Evolutionary conservation across 2,329 filamentous ascomycete genomes (phyloP).

Genomic region (Shiraia bambusicola): DNA sequence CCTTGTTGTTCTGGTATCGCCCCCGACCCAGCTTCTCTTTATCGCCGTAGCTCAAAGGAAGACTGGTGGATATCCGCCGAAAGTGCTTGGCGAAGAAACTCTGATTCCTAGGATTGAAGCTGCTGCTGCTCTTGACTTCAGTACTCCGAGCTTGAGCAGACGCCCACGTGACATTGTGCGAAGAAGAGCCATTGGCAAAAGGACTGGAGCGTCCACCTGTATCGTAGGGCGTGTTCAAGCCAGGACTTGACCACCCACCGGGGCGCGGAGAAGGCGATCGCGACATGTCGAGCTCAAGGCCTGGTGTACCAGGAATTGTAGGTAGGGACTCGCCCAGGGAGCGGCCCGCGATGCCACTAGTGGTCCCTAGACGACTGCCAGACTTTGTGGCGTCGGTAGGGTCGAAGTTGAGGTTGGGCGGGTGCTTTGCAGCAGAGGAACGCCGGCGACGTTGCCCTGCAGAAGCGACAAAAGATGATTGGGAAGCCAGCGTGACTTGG

Average conservation of each 20-base stretch:
- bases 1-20: slow-evolving; percentile 42
- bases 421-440: slow-evolving; percentile 42
- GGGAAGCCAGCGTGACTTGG: slow-evolving; percentile 44
- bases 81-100: slow-evolving; percentile 87
- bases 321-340: slow-evolving; percentile 38
- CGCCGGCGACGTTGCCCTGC: slow-evolving; percentile 45
- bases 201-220: slow-evolving; percentile 70
- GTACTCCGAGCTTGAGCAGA: slow-evolving; percentile 76
- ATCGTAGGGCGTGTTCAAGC: slow-evolving; percentile 65
- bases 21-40: slow-evolving; percentile 74
- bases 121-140: slow-evolving; percentile 72
- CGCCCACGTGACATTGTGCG: slow-evolving; percentile 72
- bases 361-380: slow-evolving; percentile 32
- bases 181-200: slow-evolving; percentile 50
- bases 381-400: slow-evolving; percentile 29
- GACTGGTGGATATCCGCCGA: slow-evolving; percentile 73
- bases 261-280: slow-evolving; percentile 84
- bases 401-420: slow-evolving; percentile 33
- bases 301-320: slow-evolving; percentile 43
- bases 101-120: slow-evolving; percentile 77
- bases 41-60: slow-evolving; percentile 70
- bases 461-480: slow-evolving; percentile 40
- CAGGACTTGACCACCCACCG: slow-evolving; percentile 86
- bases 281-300: slow-evolving; percentile 62
- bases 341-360: slow-evolving; percentile 36